A percentile compares a stretch with the other conserved stretches of the same genome.
Conservation (phyloP, 1,284 basidiomycete genomes). For the Phellopilus nigrolimitatus region DNA sequence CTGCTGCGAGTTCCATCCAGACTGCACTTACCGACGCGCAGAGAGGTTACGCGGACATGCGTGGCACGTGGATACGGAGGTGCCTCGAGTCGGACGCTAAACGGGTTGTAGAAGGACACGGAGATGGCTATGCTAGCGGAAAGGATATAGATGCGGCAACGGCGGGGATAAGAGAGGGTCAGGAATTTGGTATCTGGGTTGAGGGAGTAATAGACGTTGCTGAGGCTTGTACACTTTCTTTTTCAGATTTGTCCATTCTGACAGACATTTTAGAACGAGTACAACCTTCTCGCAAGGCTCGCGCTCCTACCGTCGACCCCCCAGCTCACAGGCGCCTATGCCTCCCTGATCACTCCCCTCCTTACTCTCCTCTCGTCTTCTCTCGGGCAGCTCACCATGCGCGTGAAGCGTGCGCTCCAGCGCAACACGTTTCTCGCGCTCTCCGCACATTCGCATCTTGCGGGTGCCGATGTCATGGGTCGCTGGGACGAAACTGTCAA, state of each 20-base stretch:
- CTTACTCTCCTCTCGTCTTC: slow-evolving; percentile 57
- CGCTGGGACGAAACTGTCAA: slow-evolving; percentile 65
- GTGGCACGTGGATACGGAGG: slow-evolving; percentile 67
- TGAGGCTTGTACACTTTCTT: slow-evolving; percentile 41
- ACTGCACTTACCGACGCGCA: slow-evolving; percentile 68
- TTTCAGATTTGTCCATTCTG: not conserved
- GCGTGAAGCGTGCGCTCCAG: slow-evolving; percentile 79
- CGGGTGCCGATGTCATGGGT: slow-evolving; percentile 34
- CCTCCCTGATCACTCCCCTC: slow-evolving; percentile 57
- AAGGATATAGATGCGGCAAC: slow-evolving; percentile 22
- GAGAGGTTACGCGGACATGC: slow-evolving; percentile 78
- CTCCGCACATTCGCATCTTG: slow-evolving; percentile 42
- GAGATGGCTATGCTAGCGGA: slow-evolving; percentile 41
- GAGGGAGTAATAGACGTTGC: slow-evolving; percentile 54
- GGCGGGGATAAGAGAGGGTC: slow-evolving; percentile 57
- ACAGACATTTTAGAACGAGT: slow-evolving; percentile 46
- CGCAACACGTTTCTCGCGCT: slow-evolving; percentile 81
- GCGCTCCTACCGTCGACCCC: slow-evolving; percentile 48
- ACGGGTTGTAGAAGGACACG: slow-evolving; percentile 56
- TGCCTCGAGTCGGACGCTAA: slow-evolving; percentile 67
- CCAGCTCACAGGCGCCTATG: slow-evolving; percentile 50
- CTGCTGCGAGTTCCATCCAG: slow-evolving; percentile 59
- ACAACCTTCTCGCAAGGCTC: slow-evolving; percentile 55
- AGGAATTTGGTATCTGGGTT: slow-evolving; percentile 66
- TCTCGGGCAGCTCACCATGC: slow-evolving; percentile 54